phyloP scores from a whole-genome alignment of 345 rosid species.

The Linum lewisii region DNA sequence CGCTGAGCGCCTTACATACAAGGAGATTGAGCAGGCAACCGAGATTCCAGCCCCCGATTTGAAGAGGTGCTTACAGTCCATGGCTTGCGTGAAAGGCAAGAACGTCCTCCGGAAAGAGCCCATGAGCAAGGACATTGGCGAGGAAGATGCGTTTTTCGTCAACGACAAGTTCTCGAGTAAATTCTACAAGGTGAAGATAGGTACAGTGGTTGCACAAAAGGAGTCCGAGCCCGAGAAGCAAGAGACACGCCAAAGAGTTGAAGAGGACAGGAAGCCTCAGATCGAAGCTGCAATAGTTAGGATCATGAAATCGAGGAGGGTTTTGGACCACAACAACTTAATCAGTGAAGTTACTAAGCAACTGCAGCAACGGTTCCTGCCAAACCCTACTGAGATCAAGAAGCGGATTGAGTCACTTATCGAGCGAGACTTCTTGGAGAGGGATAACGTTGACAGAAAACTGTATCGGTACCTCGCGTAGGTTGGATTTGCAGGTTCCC shows the following conservation, averaged over 20 bases:
- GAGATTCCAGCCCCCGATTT: conserved; percentile 81
- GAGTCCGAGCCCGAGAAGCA: conserved; percentile 97
- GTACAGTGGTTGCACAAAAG: conserved; percentile 96
- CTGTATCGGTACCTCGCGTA: conserved; percentile 87
- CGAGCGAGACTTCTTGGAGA: conserved; percentile 94
- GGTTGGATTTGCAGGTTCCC: background rate
- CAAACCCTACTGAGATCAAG: conserved; percentile 92
- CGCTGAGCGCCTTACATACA: conserved; percentile 72
- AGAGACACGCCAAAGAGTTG: conserved; percentile 97
- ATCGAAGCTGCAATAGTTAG: conserved; percentile 97
- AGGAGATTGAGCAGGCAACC: conserved; percentile 89
- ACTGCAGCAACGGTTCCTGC: conserved; percentile 88
- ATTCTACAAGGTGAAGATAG: conserved; percentile 95
- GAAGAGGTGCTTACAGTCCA: conserved; percentile 84
- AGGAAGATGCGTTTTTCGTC: conserved; percentile 71
- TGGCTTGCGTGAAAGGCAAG: conserved; percentile 90
- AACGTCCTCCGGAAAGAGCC: conserved; percentile 95
- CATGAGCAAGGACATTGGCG: conserved; percentile 90
- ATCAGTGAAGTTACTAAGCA: conserved; percentile 93
- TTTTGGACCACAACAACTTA: conserved; percentile 88
- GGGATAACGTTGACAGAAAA: conserved; percentile 80
- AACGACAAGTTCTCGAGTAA: conserved; percentile 91
- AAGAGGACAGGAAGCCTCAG: conserved; percentile 97
- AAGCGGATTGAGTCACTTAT: conserved; percentile 95
- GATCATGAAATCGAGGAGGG: conserved; percentile 96